These are phyloP conservation scores for Aspergillus calidoustus DNA, from an alignment of 2,329 filamentous ascomycete species.

Conservation along the genomic window DNA sequence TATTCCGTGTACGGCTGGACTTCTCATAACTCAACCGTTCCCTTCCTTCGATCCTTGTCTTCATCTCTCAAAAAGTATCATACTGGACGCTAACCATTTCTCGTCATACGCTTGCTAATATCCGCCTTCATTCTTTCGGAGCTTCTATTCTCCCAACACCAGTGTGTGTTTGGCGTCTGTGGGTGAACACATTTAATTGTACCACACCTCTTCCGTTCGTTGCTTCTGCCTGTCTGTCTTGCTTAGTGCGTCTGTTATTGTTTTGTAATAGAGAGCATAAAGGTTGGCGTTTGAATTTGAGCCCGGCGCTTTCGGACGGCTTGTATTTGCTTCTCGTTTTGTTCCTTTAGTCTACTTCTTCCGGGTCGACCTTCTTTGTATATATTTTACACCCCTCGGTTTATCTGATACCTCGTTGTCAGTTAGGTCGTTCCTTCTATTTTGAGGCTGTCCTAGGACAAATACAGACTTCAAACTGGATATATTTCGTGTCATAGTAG, in stretches of 20 bases:
- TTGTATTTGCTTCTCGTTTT: not conserved
- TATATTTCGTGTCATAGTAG: not conserved
- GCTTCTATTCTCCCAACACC: not conserved
- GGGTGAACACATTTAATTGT: conserved; percentile 1
- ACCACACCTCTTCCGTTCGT: not conserved
- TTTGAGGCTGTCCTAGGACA: not conserved
- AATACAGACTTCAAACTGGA: not conserved
- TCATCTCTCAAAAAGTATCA: not conserved
- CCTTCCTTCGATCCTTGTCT: not conserved
- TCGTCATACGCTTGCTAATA: not conserved
- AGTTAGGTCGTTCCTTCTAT: not conserved
- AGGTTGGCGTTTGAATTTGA: conserved; percentile 9
- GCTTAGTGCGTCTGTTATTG: not conserved
- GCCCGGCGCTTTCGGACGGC: conserved; percentile 10
- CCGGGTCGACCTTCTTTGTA: not conserved
- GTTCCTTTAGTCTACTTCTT: not conserved
- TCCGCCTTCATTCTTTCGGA: conserved; percentile 8
- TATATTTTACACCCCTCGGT: not conserved
- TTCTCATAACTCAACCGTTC: not conserved
- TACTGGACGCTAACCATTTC: conserved; percentile 1
- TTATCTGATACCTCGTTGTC: not conserved
- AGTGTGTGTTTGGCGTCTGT: conserved; percentile 2
- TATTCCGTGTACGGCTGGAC: not conserved
- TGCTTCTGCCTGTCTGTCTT: not conserved
- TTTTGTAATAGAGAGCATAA: conserved; percentile 9